phyloP scores from a whole-genome alignment of 495 filamentous ascomycete species.

The Neurospora sp. region DNA sequence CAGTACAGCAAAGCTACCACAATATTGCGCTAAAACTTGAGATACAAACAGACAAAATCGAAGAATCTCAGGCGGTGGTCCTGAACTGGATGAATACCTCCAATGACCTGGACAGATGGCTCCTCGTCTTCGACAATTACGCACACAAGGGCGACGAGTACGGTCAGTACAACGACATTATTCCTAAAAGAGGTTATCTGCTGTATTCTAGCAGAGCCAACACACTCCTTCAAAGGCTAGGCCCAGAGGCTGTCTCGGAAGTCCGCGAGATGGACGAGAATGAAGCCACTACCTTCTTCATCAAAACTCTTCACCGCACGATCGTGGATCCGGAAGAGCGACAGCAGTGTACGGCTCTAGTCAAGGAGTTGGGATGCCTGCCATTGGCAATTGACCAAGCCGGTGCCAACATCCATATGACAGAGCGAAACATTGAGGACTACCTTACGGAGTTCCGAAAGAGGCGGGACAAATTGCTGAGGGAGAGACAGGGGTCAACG shows the following conservation, averaged over 20 bases:
- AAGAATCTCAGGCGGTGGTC: background rate
- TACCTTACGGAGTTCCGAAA: too few relatives aligned
- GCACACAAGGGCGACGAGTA: background rate
- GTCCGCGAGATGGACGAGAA: background rate
- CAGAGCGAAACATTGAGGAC: too few relatives aligned
- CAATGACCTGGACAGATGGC: background rate
- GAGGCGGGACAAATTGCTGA: too few relatives aligned
- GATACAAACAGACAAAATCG: background rate
- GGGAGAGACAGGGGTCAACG: background rate
- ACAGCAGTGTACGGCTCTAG: background rate
- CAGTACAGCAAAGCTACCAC: background rate
- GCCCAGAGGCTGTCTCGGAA: background rate
- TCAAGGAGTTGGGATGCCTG: background rate
- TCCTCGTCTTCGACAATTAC: constrained; percentile 7
- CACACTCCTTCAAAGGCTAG: background rate
- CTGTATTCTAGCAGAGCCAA: background rate
- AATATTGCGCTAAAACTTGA: background rate
- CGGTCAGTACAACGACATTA: background rate
- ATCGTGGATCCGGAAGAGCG: background rate
- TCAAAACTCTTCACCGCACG: background rate
- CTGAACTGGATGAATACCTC: background rate
- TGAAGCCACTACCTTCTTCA: background rate
- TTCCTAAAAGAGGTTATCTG: background rate
- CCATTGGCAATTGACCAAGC: background rate
- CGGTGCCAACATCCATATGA: too few relatives aligned